Conservation (phyloP, 108 stramenopile species). For the Skeletonema grethae region DNA sequence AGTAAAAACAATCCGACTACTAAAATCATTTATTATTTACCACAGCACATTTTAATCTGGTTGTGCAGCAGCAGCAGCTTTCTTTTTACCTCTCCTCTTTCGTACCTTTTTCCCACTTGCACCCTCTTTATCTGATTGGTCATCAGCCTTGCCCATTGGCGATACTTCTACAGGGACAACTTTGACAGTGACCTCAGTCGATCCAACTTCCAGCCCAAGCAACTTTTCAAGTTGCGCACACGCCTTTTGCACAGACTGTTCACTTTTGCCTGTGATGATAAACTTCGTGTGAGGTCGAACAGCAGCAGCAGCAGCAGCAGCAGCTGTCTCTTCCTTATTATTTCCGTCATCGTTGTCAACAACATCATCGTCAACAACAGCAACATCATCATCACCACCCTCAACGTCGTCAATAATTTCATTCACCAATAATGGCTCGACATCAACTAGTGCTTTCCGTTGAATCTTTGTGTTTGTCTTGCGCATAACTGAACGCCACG, state of each 20-base stretch:
- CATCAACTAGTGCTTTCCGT: constrained; percentile 26
- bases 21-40: neutral
- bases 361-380: no score
- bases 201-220: constrained; percentile 25
- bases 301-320: neutral
- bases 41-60: neutral
- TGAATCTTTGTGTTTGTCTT: constrained; percentile 43
- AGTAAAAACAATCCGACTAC: neutral
- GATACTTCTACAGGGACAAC: constrained; percentile 1
- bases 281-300: constrained; percentile 19
- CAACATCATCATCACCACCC: constrained; percentile 9
- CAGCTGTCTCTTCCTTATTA: constrained; percentile 16
- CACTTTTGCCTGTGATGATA: constrained; percentile 39
- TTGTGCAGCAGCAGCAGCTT: constrained; percentile 5
- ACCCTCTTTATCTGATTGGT: constrained; percentile 9
- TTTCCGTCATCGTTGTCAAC: constrained; percentile 23
- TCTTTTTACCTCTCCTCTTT: constrained; percentile 22
- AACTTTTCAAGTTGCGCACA: constrained; percentile 32
- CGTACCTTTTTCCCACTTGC: constrained; percentile 2
- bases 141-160: constrained; percentile 2
- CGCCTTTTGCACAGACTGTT: constrained; percentile 18
- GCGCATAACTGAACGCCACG: constrained; percentile 22
- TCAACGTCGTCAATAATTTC: constrained; percentile 29
- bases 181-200: constrained; percentile 18
- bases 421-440: neutral